Evolutionary conservation across 495 filamentous ascomycete genomes (phyloP), one percentile per base, ranked within the genome.

Genomic region (Podospora anserina): DNA sequence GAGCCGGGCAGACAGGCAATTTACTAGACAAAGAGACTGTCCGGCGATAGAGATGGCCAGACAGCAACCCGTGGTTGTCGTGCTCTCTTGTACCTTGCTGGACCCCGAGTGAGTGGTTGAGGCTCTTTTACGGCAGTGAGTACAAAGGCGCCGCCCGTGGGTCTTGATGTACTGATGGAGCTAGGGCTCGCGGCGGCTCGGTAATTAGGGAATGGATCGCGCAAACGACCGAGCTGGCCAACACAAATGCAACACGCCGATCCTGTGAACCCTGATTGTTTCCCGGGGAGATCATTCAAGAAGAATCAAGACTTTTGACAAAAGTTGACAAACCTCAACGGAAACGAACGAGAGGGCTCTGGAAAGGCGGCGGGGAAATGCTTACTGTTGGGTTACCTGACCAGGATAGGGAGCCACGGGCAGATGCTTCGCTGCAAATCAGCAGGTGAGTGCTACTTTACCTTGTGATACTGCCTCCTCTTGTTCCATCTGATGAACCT

Each of bases 231-330:
- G 13, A 49, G 39, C 39, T 49, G 39, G 39, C 39, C 39, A 49
- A 49, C 39, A 49, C 39, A 32, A 27, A 62, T 28, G 27, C 60
- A 34, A 34, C 27, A 62, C 60, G 30, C 27, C 60, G 60, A 62
- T 62, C 60, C 23, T 62, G 60, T 62, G 60, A 34, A 62, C 60
- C 26, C 26, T 34, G 60, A 59, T 49, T 18, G 39, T 49, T 49
- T 49, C 2, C 15, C 13, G 7, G 7, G 39, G 39, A 13, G 39
- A 49, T 49, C 39, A 49, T 49, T 49, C 39, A 16, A 49, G 9
- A 49, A 11, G 9, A 5, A 11, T 11, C 15, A 49, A 49, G 7
- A 32, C 4, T 7, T 5, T 32, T 49, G 39, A 49, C 2, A 16
- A 16, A 18, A 49, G 39, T 49, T 16, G 30, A 23, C 23, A 23